Conservation (phyloP, 345 rosid species). For the Lagerstroemia speciosa region DNA sequence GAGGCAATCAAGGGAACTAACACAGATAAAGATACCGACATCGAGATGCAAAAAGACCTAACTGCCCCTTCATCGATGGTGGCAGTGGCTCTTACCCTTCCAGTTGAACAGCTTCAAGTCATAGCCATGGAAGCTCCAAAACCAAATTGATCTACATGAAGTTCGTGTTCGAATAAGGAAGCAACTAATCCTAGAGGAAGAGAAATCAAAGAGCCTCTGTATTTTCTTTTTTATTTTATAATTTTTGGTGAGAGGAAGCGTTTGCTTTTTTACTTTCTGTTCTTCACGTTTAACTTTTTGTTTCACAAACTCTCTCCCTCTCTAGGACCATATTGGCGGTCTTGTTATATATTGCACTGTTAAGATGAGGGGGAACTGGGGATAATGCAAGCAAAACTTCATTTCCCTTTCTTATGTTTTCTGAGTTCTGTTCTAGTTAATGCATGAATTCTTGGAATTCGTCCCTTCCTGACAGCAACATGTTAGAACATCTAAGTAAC, state of each 20-base stretch:
- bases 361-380: too few species aligned
- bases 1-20: slow-evolving; percentile 35
- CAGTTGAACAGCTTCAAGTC: background rate
- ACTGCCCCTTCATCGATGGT: slow-evolving; percentile 46
- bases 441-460: background rate
- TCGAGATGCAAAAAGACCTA: slow-evolving; percentile 33
- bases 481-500: background rate
- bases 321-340: too few species aligned
- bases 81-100: slow-evolving; percentile 8
- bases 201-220: background rate
- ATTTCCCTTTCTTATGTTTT: background rate
- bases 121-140: slow-evolving; percentile 3
- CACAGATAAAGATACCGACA: background rate
- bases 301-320: too few species aligned
- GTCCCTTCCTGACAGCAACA: background rate
- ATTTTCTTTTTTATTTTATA: background rate
- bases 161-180: background rate
- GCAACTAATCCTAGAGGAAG: background rate
- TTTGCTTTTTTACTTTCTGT: background rate
- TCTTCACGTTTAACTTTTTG: too few species aligned
- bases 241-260: background rate
- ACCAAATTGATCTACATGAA: background rate
- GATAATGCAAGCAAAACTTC: too few species aligned
- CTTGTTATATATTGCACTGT: too few species aligned
- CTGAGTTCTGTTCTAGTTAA: background rate